Base-by-base conservation (phyloP, 495 filamentous ascomycete genomes). In the Lichenothelia convexa region DNA sequence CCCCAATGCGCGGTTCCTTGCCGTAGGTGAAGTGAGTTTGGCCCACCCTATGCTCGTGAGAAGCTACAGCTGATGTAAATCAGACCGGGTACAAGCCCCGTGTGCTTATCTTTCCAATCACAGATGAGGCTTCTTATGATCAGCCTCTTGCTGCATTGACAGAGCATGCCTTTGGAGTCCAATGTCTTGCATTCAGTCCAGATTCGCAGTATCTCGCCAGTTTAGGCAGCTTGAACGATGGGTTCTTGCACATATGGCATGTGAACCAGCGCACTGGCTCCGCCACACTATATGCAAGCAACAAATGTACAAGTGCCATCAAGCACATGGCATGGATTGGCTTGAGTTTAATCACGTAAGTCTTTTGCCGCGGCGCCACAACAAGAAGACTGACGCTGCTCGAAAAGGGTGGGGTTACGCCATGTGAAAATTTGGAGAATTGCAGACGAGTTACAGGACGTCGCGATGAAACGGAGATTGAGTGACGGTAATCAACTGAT, bases 381-480 rank as follows among this genome's bases (percentile, higher is more conserved):
- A 7, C 24, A 27, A 7, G 13, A 27, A 27, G 24, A 27, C 24
- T 13, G 13, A 7, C 24, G 7, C 13, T 27, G 7, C 7, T 7
- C 7, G 13, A 27, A 27, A 27, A 27, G 75, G 20, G 67, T 82
- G 18, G 89, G 89, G 13, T 78, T 86, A 30, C 72, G 89, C 34
- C 85, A 94, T 61, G 73, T 93, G 46, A 97, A 95, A 54, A 69
- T 91, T 21, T 97, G 89, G 89, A 68, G 78, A 44, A 68, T 84
- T n/a, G n/a, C n/a, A 13, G 80, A 87, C 21, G 76, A 81, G 7
- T 50, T 44, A 9, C 49, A 51, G 46, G 44, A 60, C 34, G 58
- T 48, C 8, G 66, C 66, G 11, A 64, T 63, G 0, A 30, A 22
- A n/a, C 32, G 40, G 39, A 49, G 47, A 40, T 67, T 64, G 13